A percentile compares a stretch with the other conserved stretches of the same genome.
phyloP scores from a whole-genome alignment of 2,329 filamentous ascomycete genomes.

The Escovopsis sp. region DNA sequence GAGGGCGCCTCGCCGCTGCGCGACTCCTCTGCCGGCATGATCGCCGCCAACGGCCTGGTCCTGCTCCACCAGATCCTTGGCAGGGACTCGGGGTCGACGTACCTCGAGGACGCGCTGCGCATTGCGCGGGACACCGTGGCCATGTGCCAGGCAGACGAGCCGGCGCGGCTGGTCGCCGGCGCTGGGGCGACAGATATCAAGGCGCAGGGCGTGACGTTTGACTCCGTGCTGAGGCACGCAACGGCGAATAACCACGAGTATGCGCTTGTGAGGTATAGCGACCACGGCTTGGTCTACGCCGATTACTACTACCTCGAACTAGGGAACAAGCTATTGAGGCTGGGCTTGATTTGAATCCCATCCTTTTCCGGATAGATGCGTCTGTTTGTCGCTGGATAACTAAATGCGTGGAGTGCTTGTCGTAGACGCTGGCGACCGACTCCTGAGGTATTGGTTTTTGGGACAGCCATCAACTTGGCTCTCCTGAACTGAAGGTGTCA shows the following conservation, averaged over 20 bases:
- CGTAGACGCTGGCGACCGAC: too few species aligned
- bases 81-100: conserved; percentile 6
- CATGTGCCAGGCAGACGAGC: conserved; percentile 14
- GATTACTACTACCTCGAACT: conserved; percentile 34
- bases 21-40: conserved; percentile 24
- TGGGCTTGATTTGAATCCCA: conserved; percentile 9
- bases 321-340: conserved; percentile 26
- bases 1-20: conserved; percentile 15
- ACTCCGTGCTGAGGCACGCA: conserved; percentile 17
- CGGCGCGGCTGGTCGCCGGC: conserved; percentile 6
- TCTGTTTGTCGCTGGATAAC: too few species aligned
- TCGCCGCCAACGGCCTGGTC: conserved; percentile 28
- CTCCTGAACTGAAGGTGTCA: too few species aligned
- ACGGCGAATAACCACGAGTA: conserved; percentile 21
- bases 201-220: conserved; percentile 9
- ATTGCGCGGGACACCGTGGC: conserved; percentile 18
- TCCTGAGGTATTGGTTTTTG: too few species aligned
- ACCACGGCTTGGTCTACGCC: conserved; percentile 32
- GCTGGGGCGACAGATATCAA: conserved; percentile 2
- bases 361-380: too few species aligned
- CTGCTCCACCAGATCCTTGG: conserved; percentile 21
- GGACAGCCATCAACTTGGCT: too few species aligned
- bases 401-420: too few species aligned
- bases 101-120: conserved; percentile 12
- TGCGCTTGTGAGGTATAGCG: conserved; percentile 13